Evolutionary conservation across 2,329 filamentous ascomycete genomes (phyloP).

Genomic region (Geoglossum cookeanum): DNA sequence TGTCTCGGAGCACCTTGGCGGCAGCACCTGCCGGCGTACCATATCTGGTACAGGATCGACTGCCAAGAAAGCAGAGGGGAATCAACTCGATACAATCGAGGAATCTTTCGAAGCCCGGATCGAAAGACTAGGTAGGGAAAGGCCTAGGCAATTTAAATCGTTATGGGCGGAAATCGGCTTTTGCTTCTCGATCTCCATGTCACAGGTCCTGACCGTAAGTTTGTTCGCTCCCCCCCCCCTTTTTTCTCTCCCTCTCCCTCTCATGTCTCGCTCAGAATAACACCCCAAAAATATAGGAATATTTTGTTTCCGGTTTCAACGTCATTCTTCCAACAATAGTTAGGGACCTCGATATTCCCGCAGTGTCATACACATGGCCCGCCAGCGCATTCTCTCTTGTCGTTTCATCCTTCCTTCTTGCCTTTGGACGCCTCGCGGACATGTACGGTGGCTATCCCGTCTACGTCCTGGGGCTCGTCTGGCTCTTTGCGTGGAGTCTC

Average conservation of each 20-base stretch:
- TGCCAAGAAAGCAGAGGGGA: too few relatives aligned
- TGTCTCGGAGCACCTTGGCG: too few relatives aligned
- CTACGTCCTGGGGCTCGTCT: conserved; percentile 39
- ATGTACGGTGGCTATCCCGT: conserved; percentile 45
- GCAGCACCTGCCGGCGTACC: too few relatives aligned
- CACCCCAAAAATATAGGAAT: conserved; percentile 31
- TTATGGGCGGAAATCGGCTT: conserved; percentile 40
- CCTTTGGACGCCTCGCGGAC: conserved; percentile 37
- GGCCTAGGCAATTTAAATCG: conserved; percentile 36
- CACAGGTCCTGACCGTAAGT: conserved; percentile 40
- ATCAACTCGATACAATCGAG: conserved; percentile 5
- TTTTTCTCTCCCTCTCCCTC: too few relatives aligned
- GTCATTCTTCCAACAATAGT: conserved; percentile 47
- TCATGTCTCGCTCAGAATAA: too few relatives aligned
- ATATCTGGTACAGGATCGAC: too few relatives aligned
- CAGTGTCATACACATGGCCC: conserved; percentile 38
- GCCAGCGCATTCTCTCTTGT: conserved; percentile 31
- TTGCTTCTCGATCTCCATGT: conserved; percentile 40
- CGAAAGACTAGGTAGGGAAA: conserved; percentile 41
- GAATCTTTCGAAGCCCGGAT: conserved; percentile 17
- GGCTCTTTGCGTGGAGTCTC: conserved; percentile 51
- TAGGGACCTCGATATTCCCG: conserved; percentile 42
- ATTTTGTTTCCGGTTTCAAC: conserved; percentile 58
- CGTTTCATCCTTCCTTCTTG: conserved; percentile 27
- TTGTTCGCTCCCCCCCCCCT: too few relatives aligned